Evolutionary conservation across 2,329 filamentous ascomycete species (phyloP).

Genomic region (Trichothecium sympodiale): DNA sequence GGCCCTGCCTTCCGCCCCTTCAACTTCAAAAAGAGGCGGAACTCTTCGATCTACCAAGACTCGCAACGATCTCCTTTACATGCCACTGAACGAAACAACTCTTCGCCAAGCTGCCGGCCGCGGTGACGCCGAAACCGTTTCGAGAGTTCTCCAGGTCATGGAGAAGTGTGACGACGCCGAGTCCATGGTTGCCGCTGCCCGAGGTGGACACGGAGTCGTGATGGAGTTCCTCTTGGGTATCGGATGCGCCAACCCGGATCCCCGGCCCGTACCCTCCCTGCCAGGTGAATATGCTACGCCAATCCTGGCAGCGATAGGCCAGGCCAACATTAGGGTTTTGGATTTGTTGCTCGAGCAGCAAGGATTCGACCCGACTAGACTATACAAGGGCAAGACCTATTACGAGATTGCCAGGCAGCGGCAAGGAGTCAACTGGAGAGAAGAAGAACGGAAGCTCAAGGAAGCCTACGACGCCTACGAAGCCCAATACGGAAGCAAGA

Average conservation of each 20-base stretch:
- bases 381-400: slow-evolving; percentile 69
- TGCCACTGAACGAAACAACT: slow-evolving; percentile 51
- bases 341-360: slow-evolving; percentile 66
- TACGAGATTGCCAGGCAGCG: slow-evolving; percentile 76
- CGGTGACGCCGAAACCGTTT: slow-evolving; percentile 51
- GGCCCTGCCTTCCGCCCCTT: slow-evolving; percentile 24
- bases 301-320: slow-evolving; percentile 87
- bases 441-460: slow-evolving; percentile 74
- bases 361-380: slow-evolving; percentile 71
- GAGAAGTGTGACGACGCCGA: slow-evolving; percentile 62
- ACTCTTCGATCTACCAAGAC: slow-evolving; percentile 52
- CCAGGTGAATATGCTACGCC: slow-evolving; percentile 72
- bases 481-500: slow-evolving; percentile 34
- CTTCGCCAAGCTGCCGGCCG: slow-evolving; percentile 48
- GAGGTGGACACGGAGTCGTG: slow-evolving; percentile 82
- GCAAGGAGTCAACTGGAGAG: slow-evolving; percentile 79
- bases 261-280: slow-evolving; percentile 49
- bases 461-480: slow-evolving; percentile 58
- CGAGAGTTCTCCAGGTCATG: slow-evolving; percentile 49
- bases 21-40: slow-evolving; percentile 36
- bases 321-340: slow-evolving; percentile 76
- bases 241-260: slow-evolving; percentile 56
- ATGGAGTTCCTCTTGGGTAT: slow-evolving; percentile 67
- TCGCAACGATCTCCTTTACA: slow-evolving; percentile 52
- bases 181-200: slow-evolving; percentile 80